These are phyloP conservation scores for Cyanidium caldarium DNA, from an alignment of 23 red algal genomes.

Conservation along the genomic window DNA sequence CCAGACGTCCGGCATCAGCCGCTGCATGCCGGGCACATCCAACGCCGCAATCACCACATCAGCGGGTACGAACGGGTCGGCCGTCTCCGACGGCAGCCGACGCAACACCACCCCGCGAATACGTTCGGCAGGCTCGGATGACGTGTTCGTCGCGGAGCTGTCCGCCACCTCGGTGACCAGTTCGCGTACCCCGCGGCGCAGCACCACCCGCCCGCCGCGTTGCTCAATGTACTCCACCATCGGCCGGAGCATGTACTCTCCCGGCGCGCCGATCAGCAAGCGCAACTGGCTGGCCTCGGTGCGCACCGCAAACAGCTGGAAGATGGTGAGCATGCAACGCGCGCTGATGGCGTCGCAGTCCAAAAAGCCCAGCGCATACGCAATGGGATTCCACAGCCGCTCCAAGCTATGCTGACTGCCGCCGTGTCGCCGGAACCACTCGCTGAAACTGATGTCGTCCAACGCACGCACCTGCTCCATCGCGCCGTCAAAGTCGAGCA, in stretches of 20 bases:
- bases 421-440: conserved; percentile 73
- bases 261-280: conserved; percentile 77
- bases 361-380: conserved; percentile 82
- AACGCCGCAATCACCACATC: conserved; percentile 77
- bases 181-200: conserved; percentile 24
- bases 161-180: not conserved
- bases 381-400: conserved; percentile 85
- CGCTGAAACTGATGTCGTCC: conserved; percentile 63
- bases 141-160: not conserved
- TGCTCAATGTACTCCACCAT: conserved; percentile 64
- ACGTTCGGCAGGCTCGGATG: no score
- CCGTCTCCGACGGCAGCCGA: not conserved
- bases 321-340: conserved; percentile 90
- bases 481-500: conserved; percentile 80
- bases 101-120: not conserved
- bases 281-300: conserved; percentile 53
- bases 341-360: conserved; percentile 76
- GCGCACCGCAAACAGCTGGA: conserved; percentile 65
- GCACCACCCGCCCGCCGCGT: conserved; percentile 24
- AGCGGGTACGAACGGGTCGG: conserved; percentile 13
- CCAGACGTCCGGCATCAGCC: conserved; percentile 43
- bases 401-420: conserved; percentile 47
- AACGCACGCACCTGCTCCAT: conserved; percentile 73
- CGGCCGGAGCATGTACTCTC: conserved; percentile 37
- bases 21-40: conserved; percentile 57